A percentile compares a stretch with the other conserved stretches of the same genome.
Conservation (phyloP, 2,329 filamentous ascomycete species). For the Alternaria burnsii region DNA sequence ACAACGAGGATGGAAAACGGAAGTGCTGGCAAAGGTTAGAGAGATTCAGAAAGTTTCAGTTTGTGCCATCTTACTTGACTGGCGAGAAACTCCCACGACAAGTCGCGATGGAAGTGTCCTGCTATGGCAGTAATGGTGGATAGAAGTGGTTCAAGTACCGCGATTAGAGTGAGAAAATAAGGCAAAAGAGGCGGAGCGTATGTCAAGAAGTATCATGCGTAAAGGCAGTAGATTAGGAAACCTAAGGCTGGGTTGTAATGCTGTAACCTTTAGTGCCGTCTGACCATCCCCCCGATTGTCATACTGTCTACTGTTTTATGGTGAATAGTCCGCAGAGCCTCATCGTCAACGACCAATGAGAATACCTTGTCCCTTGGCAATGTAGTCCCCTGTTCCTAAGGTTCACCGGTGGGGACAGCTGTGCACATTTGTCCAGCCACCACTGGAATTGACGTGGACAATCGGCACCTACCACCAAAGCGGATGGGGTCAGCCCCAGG, state of each 20-base stretch:
- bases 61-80: constrained; percentile 5
- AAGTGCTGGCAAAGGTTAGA: constrained; percentile 8
- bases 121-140: constrained; percentile 6
- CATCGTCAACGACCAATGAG: constrained; percentile 32
- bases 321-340: constrained; percentile 45
- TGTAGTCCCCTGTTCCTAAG: constrained; percentile 13
- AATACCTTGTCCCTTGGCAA: constrained; percentile 13
- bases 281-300: constrained; percentile 27
- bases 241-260: constrained; percentile 38
- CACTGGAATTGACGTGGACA: constrained; percentile 36
- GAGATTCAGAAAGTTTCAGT: background rate
- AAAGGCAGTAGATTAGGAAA: constrained; percentile 36
- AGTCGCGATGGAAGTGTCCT: background rate
- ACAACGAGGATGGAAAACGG: constrained; percentile 1
- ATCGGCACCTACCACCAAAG: constrained; percentile 31
- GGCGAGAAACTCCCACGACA: background rate
- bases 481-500: constrained; percentile 34
- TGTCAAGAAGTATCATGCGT: constrained; percentile 14
- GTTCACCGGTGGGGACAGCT: constrained; percentile 43
- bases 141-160: constrained; percentile 18
- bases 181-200: constrained; percentile 42
- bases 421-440: constrained; percentile 40
- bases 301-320: constrained; percentile 44
- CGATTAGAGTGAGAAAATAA: constrained; percentile 19
- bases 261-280: constrained; percentile 34